A percentile compares a stretch with the other conserved stretches of the same genome.
Conservation (phyloP, 2,329 filamentous ascomycete genomes). For the Reticulascus tulasneorum region DNA sequence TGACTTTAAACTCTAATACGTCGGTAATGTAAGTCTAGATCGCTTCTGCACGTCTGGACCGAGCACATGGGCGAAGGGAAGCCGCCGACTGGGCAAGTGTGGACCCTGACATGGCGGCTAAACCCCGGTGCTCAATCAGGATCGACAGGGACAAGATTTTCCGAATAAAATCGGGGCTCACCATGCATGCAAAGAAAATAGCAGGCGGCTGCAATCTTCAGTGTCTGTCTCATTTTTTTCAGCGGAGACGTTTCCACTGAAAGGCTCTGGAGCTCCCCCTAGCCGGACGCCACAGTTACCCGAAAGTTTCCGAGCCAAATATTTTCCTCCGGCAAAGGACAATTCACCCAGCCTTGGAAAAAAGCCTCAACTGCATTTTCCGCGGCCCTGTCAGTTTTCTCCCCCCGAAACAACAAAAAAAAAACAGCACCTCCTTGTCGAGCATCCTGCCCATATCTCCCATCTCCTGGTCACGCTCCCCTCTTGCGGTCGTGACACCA, state of each 20-base stretch:
- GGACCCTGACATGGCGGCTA: slow-evolving; percentile 3
- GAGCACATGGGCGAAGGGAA: slow-evolving; percentile 14
- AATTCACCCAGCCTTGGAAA: slow-evolving; percentile 11
- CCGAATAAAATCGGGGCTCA: slow-evolving; percentile 6
- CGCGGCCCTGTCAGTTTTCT: slow-evolving; percentile 4
- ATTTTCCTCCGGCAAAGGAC: slow-evolving; percentile 11
- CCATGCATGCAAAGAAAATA: too few species aligned
- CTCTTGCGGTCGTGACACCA: slow-evolving; percentile 13
- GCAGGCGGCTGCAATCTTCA: too few species aligned
- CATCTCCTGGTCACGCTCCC: slow-evolving; percentile 10
- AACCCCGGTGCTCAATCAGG: slow-evolving; percentile 9
- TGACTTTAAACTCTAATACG: too few species aligned
- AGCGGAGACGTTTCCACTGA: slow-evolving; percentile 1
- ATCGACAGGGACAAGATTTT: slow-evolving; percentile 4
- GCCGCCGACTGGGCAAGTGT: slow-evolving; percentile 9
- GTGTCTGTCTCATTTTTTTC: too few species aligned
- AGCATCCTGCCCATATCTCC: not conserved
- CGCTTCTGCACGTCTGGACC: too few species aligned
- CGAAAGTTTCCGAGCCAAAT: slow-evolving; percentile 17
- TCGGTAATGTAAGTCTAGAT: too few species aligned
- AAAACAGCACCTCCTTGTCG: slow-evolving; percentile 7
- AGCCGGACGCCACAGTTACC: slow-evolving; percentile 5
- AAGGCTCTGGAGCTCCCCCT: not conserved
- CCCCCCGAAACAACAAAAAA: slow-evolving; percentile 4
- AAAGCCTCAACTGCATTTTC: slow-evolving; percentile 14